Conservation (phyloP, 2,329 filamentous ascomycete species). For the Fusarium nematophilum region DNA sequence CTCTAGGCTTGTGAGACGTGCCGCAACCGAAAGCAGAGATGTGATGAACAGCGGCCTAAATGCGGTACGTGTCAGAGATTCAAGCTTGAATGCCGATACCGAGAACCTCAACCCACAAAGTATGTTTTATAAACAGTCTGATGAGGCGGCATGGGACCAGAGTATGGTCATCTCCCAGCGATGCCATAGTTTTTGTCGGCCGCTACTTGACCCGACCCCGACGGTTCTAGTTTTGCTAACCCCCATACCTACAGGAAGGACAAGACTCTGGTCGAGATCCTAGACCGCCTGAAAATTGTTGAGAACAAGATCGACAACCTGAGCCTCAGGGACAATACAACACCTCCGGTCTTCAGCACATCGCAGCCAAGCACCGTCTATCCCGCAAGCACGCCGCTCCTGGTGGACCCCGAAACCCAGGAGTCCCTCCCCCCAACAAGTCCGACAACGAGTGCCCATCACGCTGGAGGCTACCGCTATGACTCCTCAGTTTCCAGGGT, state of each 20-base stretch:
- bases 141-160: constrained; percentile 14
- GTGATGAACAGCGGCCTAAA: constrained; percentile 71
- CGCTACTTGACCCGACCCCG: not conserved
- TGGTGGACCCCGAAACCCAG: constrained; percentile 39
- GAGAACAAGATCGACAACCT: constrained; percentile 66
- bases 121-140: constrained; percentile 51
- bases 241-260: constrained; percentile 62
- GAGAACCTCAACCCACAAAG: constrained; percentile 72
- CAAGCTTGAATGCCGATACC: constrained; percentile 69
- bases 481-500: constrained; percentile 42
- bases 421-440: constrained; percentile 35
- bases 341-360: constrained; percentile 28
- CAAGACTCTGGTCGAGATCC: constrained; percentile 70
- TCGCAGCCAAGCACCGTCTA: constrained; percentile 38
- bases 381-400: constrained; percentile 32
- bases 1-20: constrained; percentile 68
- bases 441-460: constrained; percentile 21
- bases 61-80: constrained; percentile 69
- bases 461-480: constrained; percentile 42
- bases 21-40: constrained; percentile 71
- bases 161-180: constrained; percentile 11
- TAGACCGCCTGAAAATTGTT: constrained; percentile 65
- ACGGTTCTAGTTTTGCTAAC: constrained; percentile 24
- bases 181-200: constrained; percentile 16
- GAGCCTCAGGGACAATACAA: constrained; percentile 38